Conservation (phyloP, 2,329 filamentous ascomycete genomes). For the Cladosporium sphaerospermum region DNA sequence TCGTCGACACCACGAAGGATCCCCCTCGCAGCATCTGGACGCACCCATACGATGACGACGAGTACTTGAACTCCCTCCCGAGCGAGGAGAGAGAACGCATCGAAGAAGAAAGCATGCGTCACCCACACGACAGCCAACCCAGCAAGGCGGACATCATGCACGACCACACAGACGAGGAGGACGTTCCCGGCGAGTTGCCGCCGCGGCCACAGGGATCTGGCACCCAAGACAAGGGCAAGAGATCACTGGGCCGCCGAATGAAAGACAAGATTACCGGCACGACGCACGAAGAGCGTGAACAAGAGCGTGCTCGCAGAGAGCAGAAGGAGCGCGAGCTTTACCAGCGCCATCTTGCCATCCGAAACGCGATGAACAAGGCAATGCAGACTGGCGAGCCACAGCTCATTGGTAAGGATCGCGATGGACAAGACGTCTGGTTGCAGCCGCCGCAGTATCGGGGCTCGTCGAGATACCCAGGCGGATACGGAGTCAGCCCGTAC, state of each 20-base stretch:
- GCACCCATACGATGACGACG: constrained; percentile 55
- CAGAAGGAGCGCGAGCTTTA: constrained; percentile 49
- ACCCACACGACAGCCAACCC: constrained; percentile 23
- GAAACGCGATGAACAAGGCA: constrained; percentile 46
- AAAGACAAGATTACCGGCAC: constrained; percentile 55
- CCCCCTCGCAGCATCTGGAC: constrained; percentile 56
- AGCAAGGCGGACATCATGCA: constrained; percentile 37
- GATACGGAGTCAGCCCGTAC: constrained; percentile 25
- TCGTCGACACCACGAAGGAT: constrained; percentile 51
- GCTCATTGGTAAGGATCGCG: constrained; percentile 47
- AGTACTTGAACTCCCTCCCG: constrained; percentile 45
- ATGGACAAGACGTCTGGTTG: constrained; percentile 53
- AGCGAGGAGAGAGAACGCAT: constrained; percentile 46
- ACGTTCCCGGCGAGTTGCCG: constrained; percentile 24
- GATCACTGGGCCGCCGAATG: constrained; percentile 47
- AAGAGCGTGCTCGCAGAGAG: constrained; percentile 40
- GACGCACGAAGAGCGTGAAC: constrained; percentile 50
- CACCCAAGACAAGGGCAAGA: constrained; percentile 25
- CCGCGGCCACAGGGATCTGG: constrained; percentile 11
- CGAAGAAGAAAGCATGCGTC: constrained; percentile 32
- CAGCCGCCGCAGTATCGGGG: constrained; percentile 44
- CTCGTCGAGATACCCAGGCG: constrained; percentile 14
- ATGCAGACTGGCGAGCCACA: constrained; percentile 52
- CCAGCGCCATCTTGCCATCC: constrained; percentile 44
- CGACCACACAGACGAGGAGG: constrained; percentile 39